Percentiles rank a stretch among this genome's conserved stretches.
These are phyloP conservation scores for Phalaenopsis aphrodite DNA, from an alignment of 106 monocot species.

Conservation along the genomic window DNA sequence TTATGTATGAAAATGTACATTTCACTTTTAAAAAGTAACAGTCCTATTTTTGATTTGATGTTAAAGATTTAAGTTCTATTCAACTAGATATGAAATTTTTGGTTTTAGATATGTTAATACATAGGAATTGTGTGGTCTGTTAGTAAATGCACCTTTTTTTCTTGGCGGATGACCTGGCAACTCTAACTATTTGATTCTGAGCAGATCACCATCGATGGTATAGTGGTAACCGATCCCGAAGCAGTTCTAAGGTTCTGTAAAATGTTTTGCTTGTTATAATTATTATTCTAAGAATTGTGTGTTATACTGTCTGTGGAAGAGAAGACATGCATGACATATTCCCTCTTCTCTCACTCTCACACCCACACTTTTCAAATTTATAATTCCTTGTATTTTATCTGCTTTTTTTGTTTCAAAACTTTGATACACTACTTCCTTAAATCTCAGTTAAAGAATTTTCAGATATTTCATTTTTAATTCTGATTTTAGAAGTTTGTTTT, in stretches of 20 bases:
- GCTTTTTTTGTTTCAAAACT: background rate
- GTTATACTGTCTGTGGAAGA: background rate
- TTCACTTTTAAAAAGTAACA: too few relatives aligned
- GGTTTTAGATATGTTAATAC: too few relatives aligned
- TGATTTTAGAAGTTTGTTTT: background rate
- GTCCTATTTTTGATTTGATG: too few relatives aligned
- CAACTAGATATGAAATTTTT: too few relatives aligned
- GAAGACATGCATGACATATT: background rate
- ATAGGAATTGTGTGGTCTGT: too few relatives aligned
- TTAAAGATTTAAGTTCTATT: too few relatives aligned
- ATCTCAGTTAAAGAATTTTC: background rate
- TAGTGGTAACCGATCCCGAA: conserved; percentile 46
- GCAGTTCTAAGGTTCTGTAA: conserved; percentile 30
- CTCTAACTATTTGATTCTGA: background rate
- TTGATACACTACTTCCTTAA: background rate
- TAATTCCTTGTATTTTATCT: background rate
- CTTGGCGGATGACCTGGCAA: background rate
- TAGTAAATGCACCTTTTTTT: background rate
- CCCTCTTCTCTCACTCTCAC: background rate
- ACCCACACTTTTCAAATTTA: background rate
- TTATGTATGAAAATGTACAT: too few relatives aligned
- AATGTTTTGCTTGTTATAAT: background rate
- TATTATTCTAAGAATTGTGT: background rate
- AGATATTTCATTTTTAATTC: background rate
- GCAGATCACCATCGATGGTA: conserved; percentile 57